Evolutionary conservation across 148 eudicot species (phyloP).

Genomic region (Amaranthus palmeri): DNA sequence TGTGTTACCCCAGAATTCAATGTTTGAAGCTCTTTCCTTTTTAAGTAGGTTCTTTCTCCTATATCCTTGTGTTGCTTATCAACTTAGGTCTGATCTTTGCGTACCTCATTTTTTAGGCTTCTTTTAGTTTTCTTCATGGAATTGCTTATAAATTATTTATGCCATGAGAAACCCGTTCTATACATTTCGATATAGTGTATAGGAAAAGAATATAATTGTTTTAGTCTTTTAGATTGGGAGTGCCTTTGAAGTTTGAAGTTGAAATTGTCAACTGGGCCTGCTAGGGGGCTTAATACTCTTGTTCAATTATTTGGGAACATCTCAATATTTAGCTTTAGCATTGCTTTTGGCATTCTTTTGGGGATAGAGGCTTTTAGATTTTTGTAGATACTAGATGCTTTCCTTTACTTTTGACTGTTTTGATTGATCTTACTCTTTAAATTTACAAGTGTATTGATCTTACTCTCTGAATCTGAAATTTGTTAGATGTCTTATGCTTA

Average conservation of each 20-base stretch:
- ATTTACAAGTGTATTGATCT: background rate
- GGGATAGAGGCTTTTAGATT: too few species aligned
- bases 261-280: background rate
- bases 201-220: too few species aligned
- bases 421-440: background rate
- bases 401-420: background rate
- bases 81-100: background rate
- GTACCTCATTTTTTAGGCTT: background rate
- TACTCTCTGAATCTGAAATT: background rate
- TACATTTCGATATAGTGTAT: too few species aligned
- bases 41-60: background rate
- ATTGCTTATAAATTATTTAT: background rate
- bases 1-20: background rate
- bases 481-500: background rate
- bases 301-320: too few species aligned
- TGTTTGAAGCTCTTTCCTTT: background rate
- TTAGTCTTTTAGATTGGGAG: background rate
- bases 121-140: background rate
- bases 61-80: background rate
- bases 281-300: background rate
- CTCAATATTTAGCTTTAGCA: too few species aligned
- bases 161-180: too few species aligned
- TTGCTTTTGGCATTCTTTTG: too few species aligned
- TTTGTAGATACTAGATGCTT: too few species aligned
- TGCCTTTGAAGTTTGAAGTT: background rate